Conservation (phyloP, 2,329 filamentous ascomycete species). For the Harringtonia lauricola region DNA sequence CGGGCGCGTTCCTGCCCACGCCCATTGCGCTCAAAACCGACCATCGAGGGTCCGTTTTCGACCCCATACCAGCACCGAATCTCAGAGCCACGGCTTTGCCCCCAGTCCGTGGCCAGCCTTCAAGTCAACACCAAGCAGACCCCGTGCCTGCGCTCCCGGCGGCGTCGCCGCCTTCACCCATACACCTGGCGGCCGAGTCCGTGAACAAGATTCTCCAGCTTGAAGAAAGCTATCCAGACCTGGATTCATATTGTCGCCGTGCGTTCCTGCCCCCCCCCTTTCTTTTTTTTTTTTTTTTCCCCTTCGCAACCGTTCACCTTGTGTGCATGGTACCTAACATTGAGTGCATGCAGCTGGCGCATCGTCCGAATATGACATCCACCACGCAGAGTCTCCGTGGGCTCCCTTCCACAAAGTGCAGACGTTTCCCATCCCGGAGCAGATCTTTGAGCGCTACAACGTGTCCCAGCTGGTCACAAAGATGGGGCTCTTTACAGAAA, state of each 20-base stretch:
- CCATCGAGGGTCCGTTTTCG: slow-evolving; percentile 38
- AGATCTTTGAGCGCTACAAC: slow-evolving; percentile 89
- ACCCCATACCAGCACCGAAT: slow-evolving; percentile 14
- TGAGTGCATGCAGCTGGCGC: slow-evolving; percentile 65
- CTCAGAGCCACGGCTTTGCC: slow-evolving; percentile 11
- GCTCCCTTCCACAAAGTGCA: slow-evolving; percentile 81
- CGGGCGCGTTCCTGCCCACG: slow-evolving; percentile 67
- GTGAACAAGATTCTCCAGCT: slow-evolving; percentile 68
- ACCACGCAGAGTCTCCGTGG: slow-evolving; percentile 57
- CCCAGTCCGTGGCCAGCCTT: background rate
- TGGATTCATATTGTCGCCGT: slow-evolving; percentile 86
- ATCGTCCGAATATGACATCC: slow-evolving; percentile 84
- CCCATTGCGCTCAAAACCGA: slow-evolving; percentile 48
- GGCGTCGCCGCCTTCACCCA: slow-evolving; percentile 27
- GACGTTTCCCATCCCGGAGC: slow-evolving; percentile 82
- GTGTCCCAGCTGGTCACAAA: slow-evolving; percentile 74
- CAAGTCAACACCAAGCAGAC: slow-evolving; percentile 13
- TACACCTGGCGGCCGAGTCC: slow-evolving; percentile 70
- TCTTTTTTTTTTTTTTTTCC: background rate
- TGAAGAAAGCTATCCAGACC: slow-evolving; percentile 75
- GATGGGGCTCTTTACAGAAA: slow-evolving; percentile 90
- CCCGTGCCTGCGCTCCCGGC: slow-evolving; percentile 33
- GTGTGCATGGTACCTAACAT: too few relatives aligned
- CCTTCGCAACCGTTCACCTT: too few relatives aligned
- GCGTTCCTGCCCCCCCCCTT: slow-evolving; percentile 28